phyloP scores from a whole-genome alignment of 257 asterid species.

The Dorcoceras hygrometricum region DNA sequence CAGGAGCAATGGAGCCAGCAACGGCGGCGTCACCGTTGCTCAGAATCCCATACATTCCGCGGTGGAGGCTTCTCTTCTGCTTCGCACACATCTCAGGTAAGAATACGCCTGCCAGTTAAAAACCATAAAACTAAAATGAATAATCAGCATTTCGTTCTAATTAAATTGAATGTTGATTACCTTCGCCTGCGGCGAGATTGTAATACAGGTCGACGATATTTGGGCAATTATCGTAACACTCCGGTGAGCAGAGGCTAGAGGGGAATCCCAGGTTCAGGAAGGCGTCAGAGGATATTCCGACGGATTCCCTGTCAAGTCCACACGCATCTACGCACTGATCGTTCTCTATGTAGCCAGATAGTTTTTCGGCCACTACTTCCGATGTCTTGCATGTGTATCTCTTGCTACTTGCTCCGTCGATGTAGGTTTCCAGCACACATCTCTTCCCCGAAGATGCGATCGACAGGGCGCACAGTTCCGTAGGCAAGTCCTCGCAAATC shows the following conservation, averaged over 20 bases:
- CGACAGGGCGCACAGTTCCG: slow-evolving; percentile 53
- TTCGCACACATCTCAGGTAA: slow-evolving; percentile 63
- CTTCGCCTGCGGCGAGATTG: slow-evolving; percentile 87
- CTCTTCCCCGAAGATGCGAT: slow-evolving; percentile 86
- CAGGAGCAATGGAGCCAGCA: slow-evolving; percentile 39
- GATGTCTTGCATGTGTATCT: slow-evolving; percentile 70
- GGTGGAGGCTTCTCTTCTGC: slow-evolving; percentile 51
- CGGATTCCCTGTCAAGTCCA: slow-evolving; percentile 59
- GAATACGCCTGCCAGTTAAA: slow-evolving; percentile 45
- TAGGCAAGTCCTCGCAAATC: slow-evolving; percentile 65
- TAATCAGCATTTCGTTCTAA: too few species aligned
- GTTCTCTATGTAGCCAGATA: slow-evolving; percentile 66
- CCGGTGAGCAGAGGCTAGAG: slow-evolving; percentile 57
- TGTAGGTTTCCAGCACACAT: slow-evolving; percentile 67
- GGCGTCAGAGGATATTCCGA: slow-evolving; percentile 77
- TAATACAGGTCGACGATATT: slow-evolving; percentile 76
- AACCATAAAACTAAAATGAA: too few species aligned
- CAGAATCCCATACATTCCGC: slow-evolving; percentile 57
- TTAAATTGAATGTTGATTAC: slow-evolving; percentile 23
- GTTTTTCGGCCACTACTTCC: slow-evolving; percentile 58
- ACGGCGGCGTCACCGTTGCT: slow-evolving; percentile 54
- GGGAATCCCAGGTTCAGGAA: slow-evolving; percentile 53
- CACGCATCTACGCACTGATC: slow-evolving; percentile 64
- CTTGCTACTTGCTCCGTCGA: slow-evolving; percentile 30
- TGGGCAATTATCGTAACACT: slow-evolving; percentile 74